These are phyloP conservation scores for Gardenia jasminoides DNA, from an alignment of 257 asterid species.

Conservation along the genomic window DNA sequence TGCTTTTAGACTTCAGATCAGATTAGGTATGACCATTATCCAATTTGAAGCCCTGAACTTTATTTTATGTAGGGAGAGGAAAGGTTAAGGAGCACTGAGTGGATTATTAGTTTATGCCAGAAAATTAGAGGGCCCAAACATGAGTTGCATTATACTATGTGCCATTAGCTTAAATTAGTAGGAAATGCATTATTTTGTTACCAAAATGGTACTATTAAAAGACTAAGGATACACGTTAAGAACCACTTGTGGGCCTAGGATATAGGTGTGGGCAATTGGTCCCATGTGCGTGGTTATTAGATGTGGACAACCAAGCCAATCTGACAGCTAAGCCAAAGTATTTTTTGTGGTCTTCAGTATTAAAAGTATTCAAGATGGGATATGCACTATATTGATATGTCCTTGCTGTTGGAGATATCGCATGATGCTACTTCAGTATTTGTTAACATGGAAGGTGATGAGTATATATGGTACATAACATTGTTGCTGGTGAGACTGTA, in stretches of 20 bases:
- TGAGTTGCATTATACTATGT: not conserved
- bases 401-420: not conserved
- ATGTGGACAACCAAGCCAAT: not conserved
- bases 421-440: not conserved
- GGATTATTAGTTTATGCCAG: not conserved
- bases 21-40: not conserved
- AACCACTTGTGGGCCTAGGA: slow-evolving; percentile 13
- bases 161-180: slow-evolving; percentile 6
- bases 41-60: not conserved
- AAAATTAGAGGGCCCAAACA: not conserved
- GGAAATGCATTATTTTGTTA: not conserved
- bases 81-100: not conserved
- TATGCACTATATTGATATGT: not conserved
- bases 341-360: not conserved
- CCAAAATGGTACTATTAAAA: not conserved
- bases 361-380: not conserved
- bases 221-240: not conserved
- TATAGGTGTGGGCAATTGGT: slow-evolving; percentile 6
- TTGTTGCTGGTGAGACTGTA: not conserved
- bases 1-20: not conserved
- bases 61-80: not conserved
- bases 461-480: not conserved
- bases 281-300: slow-evolving; percentile 16
- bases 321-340: not conserved
- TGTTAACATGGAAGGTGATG: not conserved